Evolutionary conservation across 495 filamentous ascomycete species (phyloP).

Genomic region (Xylaria grammica): DNA sequence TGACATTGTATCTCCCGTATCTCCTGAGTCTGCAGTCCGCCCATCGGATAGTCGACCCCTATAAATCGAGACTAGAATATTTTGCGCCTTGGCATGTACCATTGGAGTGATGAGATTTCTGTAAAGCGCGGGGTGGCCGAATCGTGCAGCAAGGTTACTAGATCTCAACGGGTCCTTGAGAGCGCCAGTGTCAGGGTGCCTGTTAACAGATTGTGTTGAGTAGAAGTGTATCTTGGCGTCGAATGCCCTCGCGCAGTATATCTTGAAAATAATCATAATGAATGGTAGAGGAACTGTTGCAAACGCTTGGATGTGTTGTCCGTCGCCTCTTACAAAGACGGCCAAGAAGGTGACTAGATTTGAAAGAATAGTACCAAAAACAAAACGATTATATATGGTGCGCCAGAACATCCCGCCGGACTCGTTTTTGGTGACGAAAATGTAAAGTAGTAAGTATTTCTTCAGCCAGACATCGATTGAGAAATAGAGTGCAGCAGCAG

Average conservation of each 20-base stretch:
- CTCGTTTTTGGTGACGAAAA: slow-evolving; percentile 95
- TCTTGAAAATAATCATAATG: slow-evolving; percentile 82
- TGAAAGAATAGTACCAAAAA: slow-evolving; percentile 81
- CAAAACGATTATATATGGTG: slow-evolving; percentile 84
- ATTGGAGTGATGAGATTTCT: slow-evolving; percentile 90
- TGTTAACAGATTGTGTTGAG: slow-evolving; percentile 65
- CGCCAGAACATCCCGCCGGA: slow-evolving; percentile 96
- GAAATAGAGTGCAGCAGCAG: slow-evolving; percentile 90
- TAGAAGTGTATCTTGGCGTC: slow-evolving; percentile 80
- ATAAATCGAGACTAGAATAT: slow-evolving; percentile 80
- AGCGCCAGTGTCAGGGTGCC: slow-evolving; percentile 47
- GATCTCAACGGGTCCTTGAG: slow-evolving; percentile 53
- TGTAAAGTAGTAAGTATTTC: slow-evolving; percentile 93
- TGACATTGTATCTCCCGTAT: slow-evolving; percentile 63
- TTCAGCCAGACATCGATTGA: slow-evolving; percentile 84
- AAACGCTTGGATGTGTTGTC: slow-evolving; percentile 62
- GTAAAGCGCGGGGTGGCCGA: slow-evolving; percentile 91
- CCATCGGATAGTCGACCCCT: slow-evolving; percentile 72
- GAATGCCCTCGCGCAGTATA: slow-evolving; percentile 77
- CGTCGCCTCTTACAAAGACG: slow-evolving; percentile 62
- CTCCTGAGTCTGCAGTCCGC: slow-evolving; percentile 58
- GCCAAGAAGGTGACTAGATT: slow-evolving; percentile 80
- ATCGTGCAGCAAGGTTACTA: slow-evolving; percentile 79
- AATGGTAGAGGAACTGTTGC: slow-evolving; percentile 78
- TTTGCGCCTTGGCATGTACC: slow-evolving; percentile 89